A percentile compares a stretch with the other conserved stretches of the same genome.
Evolutionary conservation across 2,329 filamentous ascomycete species (phyloP).

Genomic region (Cladosporium sp.): DNA sequence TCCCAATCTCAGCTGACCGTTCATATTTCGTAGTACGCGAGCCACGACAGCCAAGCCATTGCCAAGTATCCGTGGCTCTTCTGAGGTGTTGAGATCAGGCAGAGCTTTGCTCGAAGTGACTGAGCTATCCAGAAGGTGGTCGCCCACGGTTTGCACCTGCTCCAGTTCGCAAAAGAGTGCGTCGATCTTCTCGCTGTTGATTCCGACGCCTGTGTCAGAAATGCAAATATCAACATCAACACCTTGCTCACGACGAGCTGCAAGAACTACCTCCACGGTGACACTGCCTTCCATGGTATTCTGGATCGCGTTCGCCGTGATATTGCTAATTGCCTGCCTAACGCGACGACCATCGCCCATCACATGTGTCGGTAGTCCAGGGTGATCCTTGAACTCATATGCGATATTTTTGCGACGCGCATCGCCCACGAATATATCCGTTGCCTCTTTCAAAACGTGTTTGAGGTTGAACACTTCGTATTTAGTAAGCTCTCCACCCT

Average conservation of each 20-base stretch:
- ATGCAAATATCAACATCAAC: conserved; percentile 73
- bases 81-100: too few relatives aligned
- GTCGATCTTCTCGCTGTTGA: conserved; percentile 58
- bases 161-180: conserved; percentile 61
- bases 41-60: conserved; percentile 87
- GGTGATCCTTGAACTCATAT: conserved; percentile 67
- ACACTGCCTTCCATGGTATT: conserved; percentile 70
- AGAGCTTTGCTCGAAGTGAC: too few relatives aligned
- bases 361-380: conserved; percentile 68
- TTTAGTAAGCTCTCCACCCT: conserved; percentile 75
- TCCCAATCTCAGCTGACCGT: conserved; percentile 80
- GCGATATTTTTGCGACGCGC: conserved; percentile 72
- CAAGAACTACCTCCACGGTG: conserved; percentile 67
- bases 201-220: conserved; percentile 71
- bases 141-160: conserved; percentile 63
- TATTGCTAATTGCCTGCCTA: conserved; percentile 79
- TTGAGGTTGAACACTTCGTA: conserved; percentile 76
- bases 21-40: conserved; percentile 81
- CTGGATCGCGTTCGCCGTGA: conserved; percentile 82
- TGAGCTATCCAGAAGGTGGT: too few relatives aligned
- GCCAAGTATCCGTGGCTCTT: conserved; percentile 60
- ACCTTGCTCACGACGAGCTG: conserved; percentile 54
- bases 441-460: conserved; percentile 73
- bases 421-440: conserved; percentile 71
- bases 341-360: conserved; percentile 77